Percentiles rank a stretch among this genome's conserved stretches.
Conservation (phyloP, 2,329 filamentous ascomycete genomes). For the Pyrenophora seminiperda region DNA sequence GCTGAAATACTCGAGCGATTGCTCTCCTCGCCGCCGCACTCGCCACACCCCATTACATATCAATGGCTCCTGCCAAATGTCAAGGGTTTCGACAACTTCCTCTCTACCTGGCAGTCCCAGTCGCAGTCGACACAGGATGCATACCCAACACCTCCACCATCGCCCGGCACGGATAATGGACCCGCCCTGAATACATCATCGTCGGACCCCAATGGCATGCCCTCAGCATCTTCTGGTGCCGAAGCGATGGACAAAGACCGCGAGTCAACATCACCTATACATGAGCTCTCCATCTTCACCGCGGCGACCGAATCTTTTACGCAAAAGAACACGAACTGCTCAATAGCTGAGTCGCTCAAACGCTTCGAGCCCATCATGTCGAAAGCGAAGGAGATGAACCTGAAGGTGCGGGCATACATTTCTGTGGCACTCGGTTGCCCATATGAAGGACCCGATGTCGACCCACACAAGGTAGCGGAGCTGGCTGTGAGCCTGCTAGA, state of each 20-base stretch:
- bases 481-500: conserved; percentile 71
- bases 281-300: conserved; percentile 78
- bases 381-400: conserved; percentile 65
- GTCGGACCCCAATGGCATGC: conserved; percentile 51
- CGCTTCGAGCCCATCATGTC: conserved; percentile 73
- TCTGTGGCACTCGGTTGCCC: conserved; percentile 76
- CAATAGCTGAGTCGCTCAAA: conserved; percentile 72
- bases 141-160: conserved; percentile 55
- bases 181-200: conserved; percentile 52
- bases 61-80: conserved; percentile 81
- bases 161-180: conserved; percentile 42
- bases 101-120: conserved; percentile 57
- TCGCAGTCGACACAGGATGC: conserved; percentile 48
- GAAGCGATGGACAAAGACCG: conserved; percentile 39
- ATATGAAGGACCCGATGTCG: conserved; percentile 68
- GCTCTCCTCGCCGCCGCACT: conserved; percentile 61
- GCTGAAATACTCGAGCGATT: conserved; percentile 74
- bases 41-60: conserved; percentile 67
- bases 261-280: conserved; percentile 21
- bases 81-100: conserved; percentile 71
- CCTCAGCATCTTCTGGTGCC: conserved; percentile 42
- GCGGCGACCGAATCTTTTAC: conserved; percentile 82
- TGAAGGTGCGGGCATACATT: conserved; percentile 78
- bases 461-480: conserved; percentile 64
- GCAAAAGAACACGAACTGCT: conserved; percentile 81